Base-by-base conservation (phyloP, 2,329 filamentous ascomycete species). In the Sphaerostilbella broomeana region DNA sequence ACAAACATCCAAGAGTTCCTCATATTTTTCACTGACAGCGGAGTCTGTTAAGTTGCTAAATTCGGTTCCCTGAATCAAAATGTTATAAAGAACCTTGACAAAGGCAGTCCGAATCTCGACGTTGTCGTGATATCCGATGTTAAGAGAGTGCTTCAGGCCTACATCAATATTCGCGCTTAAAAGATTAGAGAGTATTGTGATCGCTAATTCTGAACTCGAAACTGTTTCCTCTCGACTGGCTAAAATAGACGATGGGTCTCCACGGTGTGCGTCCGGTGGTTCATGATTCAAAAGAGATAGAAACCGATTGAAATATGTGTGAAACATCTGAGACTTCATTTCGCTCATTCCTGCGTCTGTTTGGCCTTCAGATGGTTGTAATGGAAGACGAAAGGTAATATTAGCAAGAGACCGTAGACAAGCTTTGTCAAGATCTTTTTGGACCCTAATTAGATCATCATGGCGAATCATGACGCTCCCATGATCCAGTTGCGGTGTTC, bases 141-240 rank as follows among this genome's bases (percentile, higher is more conserved):
- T 79, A 11, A 84, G 61, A 2, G 79, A 83, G 53, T 83, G 78
- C 53, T 84, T 84, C 33, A 84, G 60, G 3, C 80, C 80, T 25
- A 84, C 79, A 49, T 84, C 80, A 21, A 84, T 81, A 47, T 84
- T 84, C 3, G 80, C 79, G 51, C 79, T 83, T 6, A 84, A 61
- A 1, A 84, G 67, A 47, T 84, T 84, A 2, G 79, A 84, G 10
- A 84, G 60, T 11, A 82, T 81, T 9, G 71, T 76, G 46, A 84
- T 84, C 4, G 79, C 74, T 21, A 84, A 64, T 45, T 83, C 79
- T 4, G 77, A 72, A 21, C 70, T 72, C 2, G 73, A 72, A 11
- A 68, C 61, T 10, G 64, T 58, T 34, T 81, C 77, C 27, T 81
- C 77, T 31, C 71, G 68, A 25, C 58, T 54, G 2, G 60, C 47